Evolutionary conservation across 805 yeast genomes (phyloP), one percentile per base, ranked within the genome.

Genomic region (Lipomyces starkeyi): DNA sequence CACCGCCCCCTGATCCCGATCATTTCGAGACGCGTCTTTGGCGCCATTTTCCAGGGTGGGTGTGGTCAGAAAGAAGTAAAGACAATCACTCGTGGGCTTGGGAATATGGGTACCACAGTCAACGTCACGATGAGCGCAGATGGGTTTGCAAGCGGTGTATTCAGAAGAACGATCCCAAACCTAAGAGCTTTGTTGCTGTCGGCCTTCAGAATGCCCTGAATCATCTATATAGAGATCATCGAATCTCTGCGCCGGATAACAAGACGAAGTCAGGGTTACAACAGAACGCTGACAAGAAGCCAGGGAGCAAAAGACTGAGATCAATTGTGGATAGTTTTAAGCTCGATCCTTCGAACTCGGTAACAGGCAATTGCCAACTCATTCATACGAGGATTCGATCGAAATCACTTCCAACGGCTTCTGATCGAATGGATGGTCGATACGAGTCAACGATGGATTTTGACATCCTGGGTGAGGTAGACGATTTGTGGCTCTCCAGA

Each of bases 221-320:
- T 40, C 47, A 40, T 40, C 47, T 17, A 40, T 40, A 40, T 17
- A 40, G 20, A 40, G 47, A 40, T 40, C 47, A 40, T 40, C n/a
- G 47, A 40, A 13, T 2, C 14, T 17, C 47, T 40, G 47, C 47
- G 20, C 47, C n/a, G 47, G 47, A 40, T 40, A 40, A 13, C n/a
- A 40, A 40, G 47, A 40, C 47, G 47, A 40, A 40, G 47, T 40
- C 47, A 40, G 47, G n/a, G 47, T 40, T 40, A 40, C 47, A 40
- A 13, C 47, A 35, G 37, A 40, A 40, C 7, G 47, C 17, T 40
- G 47, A 40, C 20, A 14, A 40, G 47, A 40, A 40, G 47, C 47
- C 47, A 14, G 47, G 47, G 47, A 40, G 47, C 47, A 40, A 40
- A 4, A 40, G 47, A 40, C 20, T 40, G 47, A 40, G 47, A 40